Base-by-base conservation (phyloP, 169 alveolate species). In the Plasmodium cynomolgi region DNA sequence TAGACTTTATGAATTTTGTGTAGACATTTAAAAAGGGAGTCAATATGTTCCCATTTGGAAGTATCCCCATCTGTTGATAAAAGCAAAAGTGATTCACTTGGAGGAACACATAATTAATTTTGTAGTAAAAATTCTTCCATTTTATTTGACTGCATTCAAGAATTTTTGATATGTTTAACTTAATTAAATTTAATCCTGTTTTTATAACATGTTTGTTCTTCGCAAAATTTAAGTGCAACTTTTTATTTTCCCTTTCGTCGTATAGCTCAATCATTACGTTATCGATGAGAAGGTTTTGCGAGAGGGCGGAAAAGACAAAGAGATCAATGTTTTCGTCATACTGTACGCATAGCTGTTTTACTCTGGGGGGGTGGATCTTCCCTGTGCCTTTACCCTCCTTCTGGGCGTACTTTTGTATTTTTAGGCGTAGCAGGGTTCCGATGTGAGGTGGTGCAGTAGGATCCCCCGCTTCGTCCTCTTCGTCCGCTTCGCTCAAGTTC, bases 261-360 rank as follows among this genome's bases (percentile, higher is more conserved):
- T 58, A 90, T 20, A 90, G 33, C 50, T 90, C 91, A 58, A 90
- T 58, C 72, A 90, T 90, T 34, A 90, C 54, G 23, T 54, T 62
- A 90, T 90, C 75, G 50, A 90, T 81, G 44, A 39, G 44, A n/a
- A 58, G 15, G 47, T 79, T 31, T 39, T 79, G 17, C 23, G 91
- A 62, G 20, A 90, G 37, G 3, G 94, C 81, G 26, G 94, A 90
- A 62, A 58, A 90, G 83, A 90, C 34, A 62, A 90, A 90, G 72
- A 90, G 33, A 11, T 90, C 94, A 17, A 90, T 56, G 34, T 90
- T 58, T 58, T 90, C 94, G 7, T 90, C 91, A 80, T 90, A 90
- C 23, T 90, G 83, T 0, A 81, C 77, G 54, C 90, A 90, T 44
- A 90, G 56, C 31, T 90, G 74, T 37, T 39, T 90, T 62, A 90